Base-by-base conservation (phyloP, 352 stramenopile species). In the Saprolegnia parasitica region DNA sequence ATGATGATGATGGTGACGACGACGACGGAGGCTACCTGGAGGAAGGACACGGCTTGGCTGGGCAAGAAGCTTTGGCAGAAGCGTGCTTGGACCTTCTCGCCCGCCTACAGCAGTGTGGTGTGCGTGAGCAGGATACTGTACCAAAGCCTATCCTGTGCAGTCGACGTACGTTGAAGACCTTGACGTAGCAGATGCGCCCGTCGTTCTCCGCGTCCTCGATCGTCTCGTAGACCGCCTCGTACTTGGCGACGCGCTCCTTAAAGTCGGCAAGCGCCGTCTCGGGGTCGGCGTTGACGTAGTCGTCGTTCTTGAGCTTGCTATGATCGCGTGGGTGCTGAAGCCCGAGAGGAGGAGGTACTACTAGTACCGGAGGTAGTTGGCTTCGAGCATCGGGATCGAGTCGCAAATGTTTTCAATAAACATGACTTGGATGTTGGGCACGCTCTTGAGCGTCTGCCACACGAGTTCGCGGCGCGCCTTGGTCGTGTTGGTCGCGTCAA, bases 371-470 rank as follows among this genome's bases (percentile, higher is more conserved):
- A 78, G 77, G 71, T 96, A 98, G 81, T 98, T 98, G 64, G 86
- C 89, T 64, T 96, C 78, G 11, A 98, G 77, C 16, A 98, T 74
- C 73, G 96, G 80, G 47, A 86, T 71, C 73, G 98, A 95, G 76
- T 98, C 93, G 73, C 95, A 98, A 74, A 98, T 96, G 73, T 84
- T 96, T 75, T 98, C 95, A 0, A 98, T 89, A 75, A 98, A 98
- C 73, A 98, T 90, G 58, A 97, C 88, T 55, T 93, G 82, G 55
- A 88, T 77, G 70, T 90, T 91, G 37, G 46, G 66, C 45, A 72
- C 23, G 39, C n/a, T n/a, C 47, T 72, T 66, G 39, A 72, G 32
- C 23, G 60, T 68, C 15, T 72, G 39, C 55, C 56, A 67, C 26
- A 67, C 66, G 21, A 79, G 85, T 47, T 77, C 56, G 20, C 86